A percentile compares a stretch with the other conserved stretches of the same genome.
phyloP scores from a whole-genome alignment of 1,284 basidiomycete species.

The Pseudozyma thailandica region DNA sequence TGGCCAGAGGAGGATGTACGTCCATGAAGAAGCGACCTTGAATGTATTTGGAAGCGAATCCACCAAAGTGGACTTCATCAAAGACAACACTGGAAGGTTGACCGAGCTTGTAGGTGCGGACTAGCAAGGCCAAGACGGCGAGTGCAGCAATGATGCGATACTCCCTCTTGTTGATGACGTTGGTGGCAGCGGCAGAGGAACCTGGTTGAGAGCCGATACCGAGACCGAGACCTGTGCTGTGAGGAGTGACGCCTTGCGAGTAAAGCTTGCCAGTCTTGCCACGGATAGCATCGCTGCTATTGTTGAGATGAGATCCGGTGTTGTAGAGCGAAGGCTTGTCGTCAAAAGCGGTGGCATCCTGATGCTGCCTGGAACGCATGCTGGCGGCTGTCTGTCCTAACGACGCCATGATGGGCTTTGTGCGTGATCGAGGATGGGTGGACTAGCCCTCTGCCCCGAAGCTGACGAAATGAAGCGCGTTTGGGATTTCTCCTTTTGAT shows the following conservation, averaged over 20 bases:
- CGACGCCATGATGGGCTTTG: constrained; percentile 33
- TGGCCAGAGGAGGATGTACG: constrained; percentile 96
- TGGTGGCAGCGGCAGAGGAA: constrained; percentile 34
- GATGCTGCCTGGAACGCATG: constrained; percentile 47
- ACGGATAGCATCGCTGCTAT: constrained; percentile 28
- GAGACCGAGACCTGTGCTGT: constrained; percentile 45
- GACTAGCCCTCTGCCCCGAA: too few species aligned
- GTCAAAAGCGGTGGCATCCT: too few species aligned
- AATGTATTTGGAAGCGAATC: constrained; percentile 83
- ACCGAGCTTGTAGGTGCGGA: constrained; percentile 57
- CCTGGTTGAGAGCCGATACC: constrained; percentile 47
- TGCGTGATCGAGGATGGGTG: background rate
- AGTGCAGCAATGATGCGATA: constrained; percentile 42
- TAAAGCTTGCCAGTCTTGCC: constrained; percentile 38
- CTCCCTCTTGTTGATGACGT: constrained; percentile 23
- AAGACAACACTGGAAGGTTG: constrained; percentile 66
- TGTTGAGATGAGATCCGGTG: constrained; percentile 2
- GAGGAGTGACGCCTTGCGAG: constrained; percentile 6
- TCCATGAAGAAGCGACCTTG: constrained; percentile 91
- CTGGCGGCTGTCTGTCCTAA: constrained; percentile 40
- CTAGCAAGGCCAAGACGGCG: constrained; percentile 42
- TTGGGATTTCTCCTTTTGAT: background rate
- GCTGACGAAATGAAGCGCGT: background rate
- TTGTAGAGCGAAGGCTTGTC: constrained; percentile 41
- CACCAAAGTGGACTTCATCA: constrained; percentile 68